Conservation (phyloP, 106 monocot species). For the Dioscorea zingiberensis region DNA sequence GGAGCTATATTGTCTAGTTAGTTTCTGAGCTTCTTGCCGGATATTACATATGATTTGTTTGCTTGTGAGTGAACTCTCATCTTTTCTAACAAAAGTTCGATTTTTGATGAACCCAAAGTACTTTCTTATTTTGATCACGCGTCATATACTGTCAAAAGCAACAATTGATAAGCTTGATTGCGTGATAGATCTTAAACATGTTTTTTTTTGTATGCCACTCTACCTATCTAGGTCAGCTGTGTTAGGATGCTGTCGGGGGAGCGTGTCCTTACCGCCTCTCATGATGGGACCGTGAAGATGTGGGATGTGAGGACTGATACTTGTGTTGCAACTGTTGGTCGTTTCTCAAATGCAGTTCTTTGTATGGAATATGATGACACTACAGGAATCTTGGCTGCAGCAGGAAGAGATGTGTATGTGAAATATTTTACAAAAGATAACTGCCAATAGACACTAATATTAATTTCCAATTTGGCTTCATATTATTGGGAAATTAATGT, state of each 20-base stretch:
- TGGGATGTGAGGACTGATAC: conserved; percentile 99
- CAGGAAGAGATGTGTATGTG: conserved; percentile 94
- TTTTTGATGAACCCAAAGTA: no score
- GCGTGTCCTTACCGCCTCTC: conserved; percentile 87
- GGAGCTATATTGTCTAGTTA: no score
- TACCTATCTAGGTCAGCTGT: conserved; percentile 62
- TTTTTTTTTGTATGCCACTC: background rate
- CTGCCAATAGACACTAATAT: background rate
- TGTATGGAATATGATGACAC: conserved; percentile 99
- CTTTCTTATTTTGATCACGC: no score
- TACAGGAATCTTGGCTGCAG: conserved; percentile 84
- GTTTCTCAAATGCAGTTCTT: conserved; percentile 67
- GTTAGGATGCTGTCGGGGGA: conserved; percentile 98
- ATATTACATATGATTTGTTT: no score
- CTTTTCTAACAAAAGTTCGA: no score
- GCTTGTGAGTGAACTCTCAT: no score
- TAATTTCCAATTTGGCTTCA: background rate
- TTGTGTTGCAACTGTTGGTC: conserved; percentile 98
- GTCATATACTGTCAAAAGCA: no score
- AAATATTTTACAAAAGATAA: background rate
- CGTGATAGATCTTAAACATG: no score
- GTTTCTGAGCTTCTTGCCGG: no score
- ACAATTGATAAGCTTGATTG: no score
- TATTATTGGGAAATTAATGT: background rate
- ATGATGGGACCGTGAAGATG: conserved; percentile 99